Evolutionary conservation across 495 filamentous ascomycete genomes (phyloP).

Genomic region (Penicillium manginii): DNA sequence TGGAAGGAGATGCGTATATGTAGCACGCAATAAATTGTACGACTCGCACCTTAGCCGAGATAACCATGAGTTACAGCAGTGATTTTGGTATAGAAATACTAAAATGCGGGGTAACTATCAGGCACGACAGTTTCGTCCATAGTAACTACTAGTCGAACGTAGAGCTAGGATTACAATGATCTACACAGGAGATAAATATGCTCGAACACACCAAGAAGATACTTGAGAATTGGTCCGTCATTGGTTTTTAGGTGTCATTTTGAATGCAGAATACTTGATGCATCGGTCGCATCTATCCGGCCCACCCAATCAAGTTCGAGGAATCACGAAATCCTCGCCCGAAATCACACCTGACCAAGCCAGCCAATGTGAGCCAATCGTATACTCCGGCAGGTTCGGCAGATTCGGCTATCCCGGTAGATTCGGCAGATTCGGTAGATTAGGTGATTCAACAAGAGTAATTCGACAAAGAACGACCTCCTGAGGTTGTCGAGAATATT

Average conservation of each 20-base stretch:
- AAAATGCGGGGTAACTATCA: too few relatives aligned
- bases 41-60: conserved; percentile 1
- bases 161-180: too few relatives aligned
- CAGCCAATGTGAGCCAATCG: not conserved
- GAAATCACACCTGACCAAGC: not conserved
- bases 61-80: too few relatives aligned
- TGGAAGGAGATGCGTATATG: not conserved
- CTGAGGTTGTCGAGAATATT: not conserved
- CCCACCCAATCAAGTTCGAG: not conserved
- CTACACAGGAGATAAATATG: too few relatives aligned
- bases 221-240: too few relatives aligned
- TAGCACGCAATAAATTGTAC: not conserved
- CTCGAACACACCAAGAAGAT: not conserved
- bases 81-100: too few relatives aligned
- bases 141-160: too few relatives aligned
- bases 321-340: not conserved
- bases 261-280: not conserved
- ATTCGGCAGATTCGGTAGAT: not conserved
- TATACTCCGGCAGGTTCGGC: not conserved
- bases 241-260: not conserved
- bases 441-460: not conserved
- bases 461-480: not conserved
- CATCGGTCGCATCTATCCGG: not conserved
- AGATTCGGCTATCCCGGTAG: not conserved
- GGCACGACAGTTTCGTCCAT: too few relatives aligned